Base-by-base conservation (phyloP, 345 rosid genomes). In the Carallia pectinifolia region DNA sequence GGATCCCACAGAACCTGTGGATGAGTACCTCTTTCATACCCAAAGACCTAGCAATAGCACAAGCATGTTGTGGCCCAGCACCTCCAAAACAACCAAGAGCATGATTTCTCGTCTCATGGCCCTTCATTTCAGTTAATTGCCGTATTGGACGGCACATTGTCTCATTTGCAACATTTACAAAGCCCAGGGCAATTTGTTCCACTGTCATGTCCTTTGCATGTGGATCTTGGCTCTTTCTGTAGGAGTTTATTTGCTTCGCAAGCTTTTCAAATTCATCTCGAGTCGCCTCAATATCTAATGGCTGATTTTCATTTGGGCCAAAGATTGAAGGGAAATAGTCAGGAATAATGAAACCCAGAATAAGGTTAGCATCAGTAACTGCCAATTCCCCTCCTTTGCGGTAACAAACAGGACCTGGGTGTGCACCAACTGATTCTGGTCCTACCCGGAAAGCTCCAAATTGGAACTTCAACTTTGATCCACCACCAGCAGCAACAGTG, bases 401-500 rank as follows among this genome's bases (percentile, higher is more conserved):
- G 70, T 94, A 91, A 75, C 98, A 94, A 70, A 90, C 97, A 1
- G 98, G 97, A 74, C 99, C 99, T 1, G 97, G 99, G 67, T 95
- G 99, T 3, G 99, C 99, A 60, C 97, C 99, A 52, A 90, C 99
- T 9, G 97, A 94, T 72, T 92, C 97, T 9, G 97, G 99, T 65
- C 97, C 99, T 16, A 92, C 99, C 50, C 85, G 82, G 70, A 95
- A 92, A 74, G 99, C 88, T 72, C 99, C 99, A 73, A 92, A 89
- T 68, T 82, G 93, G 76, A 92, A 92, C 90, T 89, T 90, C 55
- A 95, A 74, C 76, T 88, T 95, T 13, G 97, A 95, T 16, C 99
- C 99, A 79, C 99, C 99, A 53, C 97, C 97, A 65, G 99, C 99
- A 71, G 99, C 99, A 75, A 95, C 99, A 0, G 99, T 91, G 80